Conservation (phyloP, 345 rosid genomes). For the Clarkia xantiana region DNA sequence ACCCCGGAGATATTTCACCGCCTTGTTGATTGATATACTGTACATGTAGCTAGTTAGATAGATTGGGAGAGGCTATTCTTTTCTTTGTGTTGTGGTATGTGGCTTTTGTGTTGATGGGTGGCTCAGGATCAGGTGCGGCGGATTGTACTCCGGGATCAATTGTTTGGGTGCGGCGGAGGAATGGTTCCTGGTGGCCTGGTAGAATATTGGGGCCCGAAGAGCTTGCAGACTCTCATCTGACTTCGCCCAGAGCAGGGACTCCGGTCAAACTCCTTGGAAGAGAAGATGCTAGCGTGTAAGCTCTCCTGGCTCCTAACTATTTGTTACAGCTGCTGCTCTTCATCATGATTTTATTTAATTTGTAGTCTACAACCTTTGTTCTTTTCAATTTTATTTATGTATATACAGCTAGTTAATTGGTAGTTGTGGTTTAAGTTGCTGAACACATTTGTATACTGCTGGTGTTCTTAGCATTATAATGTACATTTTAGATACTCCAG, state of each 20-base stretch:
- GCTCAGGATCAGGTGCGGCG: slow-evolving; percentile 5
- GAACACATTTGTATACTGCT: too few relatives aligned
- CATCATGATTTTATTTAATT: background rate
- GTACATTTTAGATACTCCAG: too few relatives aligned
- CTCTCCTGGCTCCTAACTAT: slow-evolving; percentile 6
- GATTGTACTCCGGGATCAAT: slow-evolving; percentile 37
- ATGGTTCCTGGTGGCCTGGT: slow-evolving; percentile 99
- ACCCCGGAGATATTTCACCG: slow-evolving; percentile 10
- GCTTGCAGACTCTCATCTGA: slow-evolving; percentile 55
- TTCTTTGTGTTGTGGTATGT: background rate
- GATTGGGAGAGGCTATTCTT: background rate
- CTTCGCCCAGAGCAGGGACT: slow-evolving; percentile 89
- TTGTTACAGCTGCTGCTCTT: slow-evolving; percentile 1
- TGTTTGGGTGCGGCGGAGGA: slow-evolving; percentile 96
- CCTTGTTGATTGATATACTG: background rate
- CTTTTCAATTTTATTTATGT: too few relatives aligned
- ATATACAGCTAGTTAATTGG: background rate
- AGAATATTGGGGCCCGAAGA: slow-evolving; percentile 73
- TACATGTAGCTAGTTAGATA: background rate
- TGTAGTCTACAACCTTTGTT: background rate
- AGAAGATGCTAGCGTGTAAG: slow-evolving; percentile 99
- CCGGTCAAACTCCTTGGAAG: slow-evolving; percentile 98
- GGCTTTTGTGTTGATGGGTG: slow-evolving; percentile 1
- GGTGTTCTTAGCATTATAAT: too few relatives aligned
- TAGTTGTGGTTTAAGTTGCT: background rate